These are phyloP conservation scores for Tolypocladium nubicola DNA, from an alignment of 2,329 filamentous ascomycete genomes.

Conservation along the genomic window DNA sequence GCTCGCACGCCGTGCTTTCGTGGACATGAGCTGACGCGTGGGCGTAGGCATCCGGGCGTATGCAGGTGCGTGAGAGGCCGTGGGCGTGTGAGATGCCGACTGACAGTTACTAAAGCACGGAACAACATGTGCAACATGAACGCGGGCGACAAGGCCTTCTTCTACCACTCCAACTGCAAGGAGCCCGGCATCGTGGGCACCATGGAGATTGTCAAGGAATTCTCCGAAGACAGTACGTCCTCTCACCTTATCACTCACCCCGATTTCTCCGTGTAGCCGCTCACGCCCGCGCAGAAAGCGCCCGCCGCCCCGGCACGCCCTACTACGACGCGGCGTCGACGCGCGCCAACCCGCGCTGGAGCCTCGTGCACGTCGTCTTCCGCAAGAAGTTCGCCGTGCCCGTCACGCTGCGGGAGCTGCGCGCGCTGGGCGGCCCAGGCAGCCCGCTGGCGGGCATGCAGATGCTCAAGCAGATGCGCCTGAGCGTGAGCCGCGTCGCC, in stretches of 20 bases:
- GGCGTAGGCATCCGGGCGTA: conserved; percentile 37
- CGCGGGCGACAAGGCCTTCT: conserved; percentile 84
- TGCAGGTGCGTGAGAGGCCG: conserved; percentile 21
- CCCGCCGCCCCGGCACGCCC: conserved; percentile 31
- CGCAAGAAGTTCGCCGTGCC: conserved; percentile 67
- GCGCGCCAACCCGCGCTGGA: conserved; percentile 54
- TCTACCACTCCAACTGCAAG: conserved; percentile 94
- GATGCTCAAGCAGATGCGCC: conserved; percentile 66
- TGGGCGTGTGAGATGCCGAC: not conserved
- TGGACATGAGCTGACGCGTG: not conserved
- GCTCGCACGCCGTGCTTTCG: not conserved
- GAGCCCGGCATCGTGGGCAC: conserved; percentile 76
- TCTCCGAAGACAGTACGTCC: conserved; percentile 61
- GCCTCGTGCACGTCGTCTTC: conserved; percentile 80
- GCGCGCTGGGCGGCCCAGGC: conserved; percentile 45
- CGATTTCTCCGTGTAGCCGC: not conserved
- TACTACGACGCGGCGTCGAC: conserved; percentile 77
- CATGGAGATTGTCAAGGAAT: conserved; percentile 82
- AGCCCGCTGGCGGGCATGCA: conserved; percentile 65
- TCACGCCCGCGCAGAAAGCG: conserved; percentile 14
- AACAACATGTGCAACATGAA: conserved; percentile 92
- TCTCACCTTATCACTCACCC: not conserved
- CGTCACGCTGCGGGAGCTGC: conserved; percentile 62
- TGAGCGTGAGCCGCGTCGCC: conserved; percentile 68
- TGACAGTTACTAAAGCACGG: conserved; percentile 39